Evolutionary conservation across 352 stramenopile genomes (phyloP).

Genomic region (Phytophthora pisi): DNA sequence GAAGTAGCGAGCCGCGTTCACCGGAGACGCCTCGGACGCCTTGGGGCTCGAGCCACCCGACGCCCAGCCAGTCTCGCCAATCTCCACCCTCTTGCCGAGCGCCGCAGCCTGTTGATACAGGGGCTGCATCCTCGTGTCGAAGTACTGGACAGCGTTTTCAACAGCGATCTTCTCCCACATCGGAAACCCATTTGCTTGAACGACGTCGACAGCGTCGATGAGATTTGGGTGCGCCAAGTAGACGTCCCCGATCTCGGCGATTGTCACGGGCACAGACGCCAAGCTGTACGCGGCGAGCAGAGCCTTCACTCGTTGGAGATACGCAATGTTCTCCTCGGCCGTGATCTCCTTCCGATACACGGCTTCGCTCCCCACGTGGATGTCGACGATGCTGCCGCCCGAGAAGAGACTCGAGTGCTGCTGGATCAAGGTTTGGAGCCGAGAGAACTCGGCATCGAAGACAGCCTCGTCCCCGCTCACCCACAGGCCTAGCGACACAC

Average conservation of each 20-base stretch:
- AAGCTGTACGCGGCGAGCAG: conserved; percentile 28
- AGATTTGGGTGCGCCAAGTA: conserved; percentile 60
- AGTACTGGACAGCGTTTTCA: conserved; percentile 41
- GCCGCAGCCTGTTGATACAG: conserved; percentile 38
- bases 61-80: conserved; percentile 77
- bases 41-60: conserved; percentile 42
- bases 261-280: conserved; percentile 53
- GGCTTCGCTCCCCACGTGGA: conserved; percentile 76
- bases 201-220: conserved; percentile 54
- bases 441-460: conserved; percentile 51
- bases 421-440: conserved; percentile 44
- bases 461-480: conserved; percentile 41
- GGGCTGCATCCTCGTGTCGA: conserved; percentile 45
- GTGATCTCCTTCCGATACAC: conserved; percentile 73
- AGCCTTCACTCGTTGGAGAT: conserved; percentile 52
- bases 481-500: conserved; percentile 69
- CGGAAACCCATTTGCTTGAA: conserved; percentile 68
- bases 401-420: conserved; percentile 27
- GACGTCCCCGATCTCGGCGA: conserved; percentile 70
- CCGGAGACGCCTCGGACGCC: conserved; percentile 43
- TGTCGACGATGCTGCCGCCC: conserved; percentile 41
- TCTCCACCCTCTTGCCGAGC: conserved; percentile 54
- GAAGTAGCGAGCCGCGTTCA: conserved; percentile 63
- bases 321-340: conserved; percentile 38
- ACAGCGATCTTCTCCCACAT: conserved; percentile 68